Evolutionary conservation across 2,329 filamentous ascomycete genomes (phyloP).

Genomic region (Nemania diffusa): DNA sequence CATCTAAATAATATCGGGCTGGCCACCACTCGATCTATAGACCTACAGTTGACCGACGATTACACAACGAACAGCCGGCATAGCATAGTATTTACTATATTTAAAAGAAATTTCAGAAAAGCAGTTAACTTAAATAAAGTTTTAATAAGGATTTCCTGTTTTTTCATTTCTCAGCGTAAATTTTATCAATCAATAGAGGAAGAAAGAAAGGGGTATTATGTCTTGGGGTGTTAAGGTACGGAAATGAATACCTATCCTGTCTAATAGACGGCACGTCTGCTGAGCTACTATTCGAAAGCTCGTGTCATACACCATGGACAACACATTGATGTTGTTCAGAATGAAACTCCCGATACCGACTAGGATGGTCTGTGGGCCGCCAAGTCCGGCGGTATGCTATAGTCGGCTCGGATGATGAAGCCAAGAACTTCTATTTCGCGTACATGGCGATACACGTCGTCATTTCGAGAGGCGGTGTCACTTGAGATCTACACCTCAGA

Average conservation of each 20-base stretch:
- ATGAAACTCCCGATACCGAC: not conserved
- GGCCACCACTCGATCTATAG: not conserved
- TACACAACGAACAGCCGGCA: too few species aligned
- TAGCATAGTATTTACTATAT: too few species aligned
- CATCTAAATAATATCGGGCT: not conserved
- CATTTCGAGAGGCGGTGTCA: constrained; percentile 18
- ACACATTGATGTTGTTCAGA: not conserved
- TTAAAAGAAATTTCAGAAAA: too few species aligned
- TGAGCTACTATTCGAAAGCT: not conserved
- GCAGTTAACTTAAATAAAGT: not conserved
- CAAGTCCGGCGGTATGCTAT: constrained; percentile 14
- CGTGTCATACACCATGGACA: not conserved
- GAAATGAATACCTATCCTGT: not conserved
- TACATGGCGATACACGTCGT: constrained; percentile 24
- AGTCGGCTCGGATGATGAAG: constrained; percentile 13
- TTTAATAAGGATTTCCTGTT: not conserved
- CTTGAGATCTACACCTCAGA: not conserved
- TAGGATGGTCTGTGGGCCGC: constrained; percentile 18
- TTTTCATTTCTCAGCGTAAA: not conserved
- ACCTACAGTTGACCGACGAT: not conserved
- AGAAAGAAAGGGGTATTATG: not conserved
- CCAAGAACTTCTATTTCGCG: constrained; percentile 17
- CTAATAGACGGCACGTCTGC: not conserved
- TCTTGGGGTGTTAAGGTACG: not conserved
- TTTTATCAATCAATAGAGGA: not conserved